phyloP scores from a whole-genome alignment of 1,284 basidiomycete species.

The Ustilago shanxiensis region DNA sequence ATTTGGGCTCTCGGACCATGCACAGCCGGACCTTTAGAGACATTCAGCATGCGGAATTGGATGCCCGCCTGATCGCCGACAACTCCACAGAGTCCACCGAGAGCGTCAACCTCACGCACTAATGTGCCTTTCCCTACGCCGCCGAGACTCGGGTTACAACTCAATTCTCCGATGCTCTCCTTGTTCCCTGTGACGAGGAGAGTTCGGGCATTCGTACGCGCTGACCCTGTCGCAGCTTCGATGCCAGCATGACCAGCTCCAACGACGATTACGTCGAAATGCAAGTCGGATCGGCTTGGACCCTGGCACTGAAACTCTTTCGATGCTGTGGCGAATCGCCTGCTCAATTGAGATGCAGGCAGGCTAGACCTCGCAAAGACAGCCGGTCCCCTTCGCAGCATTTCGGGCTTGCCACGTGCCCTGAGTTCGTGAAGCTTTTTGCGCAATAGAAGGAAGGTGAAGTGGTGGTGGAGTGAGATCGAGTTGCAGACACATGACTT shows the following conservation, averaged over 20 bases:
- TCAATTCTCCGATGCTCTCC: conserved; percentile 86
- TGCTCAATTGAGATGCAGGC: too few species aligned
- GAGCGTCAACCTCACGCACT: conserved; percentile 86
- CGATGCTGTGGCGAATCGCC: conserved; percentile 21
- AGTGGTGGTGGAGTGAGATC: too few species aligned
- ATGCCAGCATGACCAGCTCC: conserved; percentile 93
- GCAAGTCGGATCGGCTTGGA: conserved; percentile 27
- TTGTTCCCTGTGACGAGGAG: conserved; percentile 83
- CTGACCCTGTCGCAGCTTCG: conserved; percentile 87
- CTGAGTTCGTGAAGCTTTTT: too few species aligned
- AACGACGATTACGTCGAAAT: conserved; percentile 80
- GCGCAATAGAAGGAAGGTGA: too few species aligned
- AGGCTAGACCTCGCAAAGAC: too few species aligned
- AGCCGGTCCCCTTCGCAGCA: too few species aligned
- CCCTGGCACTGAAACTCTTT: conserved; percentile 10
- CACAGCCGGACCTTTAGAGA: conserved; percentile 86
- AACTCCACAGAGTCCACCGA: conserved; percentile 83
- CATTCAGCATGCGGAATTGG: conserved; percentile 86
- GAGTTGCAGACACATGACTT: too few species aligned
- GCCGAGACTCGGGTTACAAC: conserved; percentile 79
- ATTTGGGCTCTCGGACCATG: conserved; percentile 91
- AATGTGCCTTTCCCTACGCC: conserved; percentile 89
- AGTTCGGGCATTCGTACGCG: conserved; percentile 83
- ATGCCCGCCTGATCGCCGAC: conserved; percentile 86
- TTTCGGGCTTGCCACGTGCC: too few species aligned